Evolutionary conservation across 2,329 filamentous ascomycete species (phyloP).

Genomic region (Teratosphaeria pseudoeucalypti): DNA sequence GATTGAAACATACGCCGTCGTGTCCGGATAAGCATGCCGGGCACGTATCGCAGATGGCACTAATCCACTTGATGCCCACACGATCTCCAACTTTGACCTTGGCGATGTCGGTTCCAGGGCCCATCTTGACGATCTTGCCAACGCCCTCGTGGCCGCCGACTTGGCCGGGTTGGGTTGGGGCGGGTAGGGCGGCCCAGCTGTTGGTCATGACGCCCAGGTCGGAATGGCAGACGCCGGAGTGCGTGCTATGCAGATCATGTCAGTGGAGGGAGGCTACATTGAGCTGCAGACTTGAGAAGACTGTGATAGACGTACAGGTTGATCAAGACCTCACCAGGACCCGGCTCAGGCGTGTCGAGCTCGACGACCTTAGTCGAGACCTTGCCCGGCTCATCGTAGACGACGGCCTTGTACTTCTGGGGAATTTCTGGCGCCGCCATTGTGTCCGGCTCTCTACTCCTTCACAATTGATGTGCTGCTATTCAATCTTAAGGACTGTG

Average conservation of each 20-base stretch:
- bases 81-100: conserved; percentile 55
- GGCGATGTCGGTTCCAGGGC: conserved; percentile 46
- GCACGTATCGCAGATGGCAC: conserved; percentile 46
- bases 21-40: conserved; percentile 44
- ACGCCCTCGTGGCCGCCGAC: conserved; percentile 63
- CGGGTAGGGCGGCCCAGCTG: conserved; percentile 46
- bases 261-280: background rate
- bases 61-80: conserved; percentile 60
- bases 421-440: conserved; percentile 29
- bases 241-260: conserved; percentile 34
- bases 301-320: conserved; percentile 39
- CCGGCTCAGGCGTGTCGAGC: conserved; percentile 55
- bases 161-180: conserved; percentile 49
- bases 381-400: conserved; percentile 56
- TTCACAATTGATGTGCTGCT: background rate
- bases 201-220: conserved; percentile 47
- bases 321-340: conserved; percentile 51
- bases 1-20: conserved; percentile 41
- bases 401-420: conserved; percentile 50
- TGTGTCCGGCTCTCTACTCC: background rate
- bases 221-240: conserved; percentile 56
- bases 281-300: background rate
- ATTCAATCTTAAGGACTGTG: background rate
- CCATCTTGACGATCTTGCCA: conserved; percentile 53
- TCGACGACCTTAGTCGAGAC: conserved; percentile 55